These are phyloP conservation scores for Podospora anserina DNA, from an alignment of 495 filamentous ascomycete genomes.

Conservation along the genomic window DNA sequence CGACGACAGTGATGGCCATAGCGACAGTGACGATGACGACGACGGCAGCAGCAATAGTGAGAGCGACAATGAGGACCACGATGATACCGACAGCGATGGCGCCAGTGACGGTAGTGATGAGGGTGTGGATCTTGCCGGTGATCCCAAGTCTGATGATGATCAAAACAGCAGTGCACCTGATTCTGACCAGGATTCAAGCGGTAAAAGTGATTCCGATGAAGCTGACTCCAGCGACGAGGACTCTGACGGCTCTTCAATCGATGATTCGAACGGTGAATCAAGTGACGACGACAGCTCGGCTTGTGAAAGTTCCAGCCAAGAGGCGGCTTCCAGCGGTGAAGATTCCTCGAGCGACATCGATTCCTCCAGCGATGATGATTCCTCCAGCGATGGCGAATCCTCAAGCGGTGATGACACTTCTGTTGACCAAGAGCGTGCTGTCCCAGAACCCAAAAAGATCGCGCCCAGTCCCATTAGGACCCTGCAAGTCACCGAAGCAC, in stretches of 20 bases:
- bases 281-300: slow-evolving; percentile 4
- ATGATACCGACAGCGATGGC: slow-evolving; percentile 11
- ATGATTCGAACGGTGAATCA: slow-evolving; percentile 20
- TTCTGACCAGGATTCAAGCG: slow-evolving; percentile 26
- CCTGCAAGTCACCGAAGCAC: not conserved
- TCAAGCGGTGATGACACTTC: slow-evolving; percentile 8
- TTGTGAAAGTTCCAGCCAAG: slow-evolving; percentile 7
- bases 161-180: not conserved
- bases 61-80: slow-evolving; percentile 2
- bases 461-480: not conserved
- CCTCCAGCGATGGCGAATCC: slow-evolving; percentile 4
- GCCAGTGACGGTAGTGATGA: slow-evolving; percentile 8
- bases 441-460: not conserved
- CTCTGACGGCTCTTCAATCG: slow-evolving; percentile 10
- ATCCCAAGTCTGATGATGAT: slow-evolving; percentile 5
- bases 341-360: slow-evolving; percentile 13
- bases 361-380: slow-evolving; percentile 16
- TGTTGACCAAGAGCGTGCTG: not conserved
- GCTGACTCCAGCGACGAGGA: slow-evolving; percentile 11
- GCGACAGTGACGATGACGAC: slow-evolving; percentile 15
- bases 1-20: slow-evolving; percentile 13
- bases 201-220: slow-evolving; percentile 29
- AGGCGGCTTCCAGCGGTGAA: not conserved
- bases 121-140: slow-evolving; percentile 5
- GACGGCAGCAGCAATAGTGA: slow-evolving; percentile 7